Conservation (phyloP, 805 yeast species). For the Candida lessepsii region DNA sequence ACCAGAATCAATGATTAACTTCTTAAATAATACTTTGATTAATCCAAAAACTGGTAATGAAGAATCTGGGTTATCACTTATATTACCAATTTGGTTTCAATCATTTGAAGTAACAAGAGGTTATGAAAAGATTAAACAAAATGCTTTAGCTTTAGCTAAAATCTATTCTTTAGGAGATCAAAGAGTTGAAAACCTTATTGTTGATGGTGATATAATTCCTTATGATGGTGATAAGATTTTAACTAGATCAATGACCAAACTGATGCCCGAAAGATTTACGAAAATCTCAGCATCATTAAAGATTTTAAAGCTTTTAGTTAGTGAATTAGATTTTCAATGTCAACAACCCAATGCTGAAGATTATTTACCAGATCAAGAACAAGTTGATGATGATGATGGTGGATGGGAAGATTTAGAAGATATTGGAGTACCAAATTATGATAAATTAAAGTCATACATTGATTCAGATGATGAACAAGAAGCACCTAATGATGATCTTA, state of each 20-base stretch:
- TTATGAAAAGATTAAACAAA: constrained; percentile 62
- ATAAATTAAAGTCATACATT: constrained; percentile 58
- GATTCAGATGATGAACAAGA: constrained; percentile 44
- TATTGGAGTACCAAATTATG: constrained; percentile 59
- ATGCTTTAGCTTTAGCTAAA: constrained; percentile 68
- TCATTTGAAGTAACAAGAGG: constrained; percentile 83
- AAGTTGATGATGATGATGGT: constrained; percentile 39
- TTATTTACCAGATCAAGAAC: constrained; percentile 35
- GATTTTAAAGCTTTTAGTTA: constrained; percentile 65
- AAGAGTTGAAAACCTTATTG: constrained; percentile 50
- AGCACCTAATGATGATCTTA: constrained; percentile 29
- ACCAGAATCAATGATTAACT: constrained; percentile 60
- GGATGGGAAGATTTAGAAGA: constrained; percentile 78
- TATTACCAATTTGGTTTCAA: constrained; percentile 79
- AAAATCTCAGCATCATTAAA: constrained; percentile 68
- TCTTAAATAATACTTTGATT: constrained; percentile 44
- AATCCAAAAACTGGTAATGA: constrained; percentile 21
- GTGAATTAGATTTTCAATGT: constrained; percentile 67
- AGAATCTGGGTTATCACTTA: constrained; percentile 48
- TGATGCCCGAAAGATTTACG: constrained; percentile 60
- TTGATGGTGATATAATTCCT: constrained; percentile 76
- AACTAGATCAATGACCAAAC: constrained; percentile 81
- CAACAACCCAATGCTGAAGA: constrained; percentile 47
- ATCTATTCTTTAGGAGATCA: constrained; percentile 60
- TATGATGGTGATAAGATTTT: constrained; percentile 63